Evolutionary conservation across 768 basidiomycete species (phyloP), one percentile per base, ranked within the genome.

Genomic region (Pleurotus ostreatus): DNA sequence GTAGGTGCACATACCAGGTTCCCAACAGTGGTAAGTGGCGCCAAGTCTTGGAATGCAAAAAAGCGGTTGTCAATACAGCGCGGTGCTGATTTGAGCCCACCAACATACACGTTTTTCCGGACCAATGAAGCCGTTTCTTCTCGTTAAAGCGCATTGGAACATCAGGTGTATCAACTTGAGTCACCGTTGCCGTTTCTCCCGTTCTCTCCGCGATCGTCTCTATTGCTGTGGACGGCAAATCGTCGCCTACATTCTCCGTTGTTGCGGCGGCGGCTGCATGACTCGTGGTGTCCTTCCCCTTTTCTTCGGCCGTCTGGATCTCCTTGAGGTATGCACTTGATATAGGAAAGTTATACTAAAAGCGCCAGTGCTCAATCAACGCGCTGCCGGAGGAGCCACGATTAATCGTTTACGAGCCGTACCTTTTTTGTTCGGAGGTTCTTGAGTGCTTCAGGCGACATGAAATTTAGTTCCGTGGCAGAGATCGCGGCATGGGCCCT

Each of bases 21-120:
- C 12, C 96, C 96, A 39, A 95, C 94, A 0, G 96, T 98, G 0
- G 96, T 98, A 16, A 98, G 71, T 2, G 96, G 96, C 22, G 77
- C 74, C 44, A 79, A 67, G 59, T 74, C 71, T 74, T 40, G 15
- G 34, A 13, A 18, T 40, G 26, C 25, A 48, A 34, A 43, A 5
- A 11, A 53, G 38, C 15, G 39, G 22, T 11, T 16, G 53, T 23
- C 16, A 43, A 43, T 22, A 6, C 45, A 39, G 12, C 18, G 20
- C 30, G 30, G 11, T 34, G 30, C 30, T 34, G 30, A 34, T 34
- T 34, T 8, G 30, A 34, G 30, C 30, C 30, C 30, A 30, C 38
- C 5, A 5, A 70, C 86, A 45, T 63, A 92, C 91, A 98, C 0
- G 90, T 88, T 70, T 92, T 92, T 2, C 88, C 92, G 6, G 77